Base-by-base conservation (phyloP, 495 filamentous ascomycete species). In the Penicillium crystallinum region DNA sequence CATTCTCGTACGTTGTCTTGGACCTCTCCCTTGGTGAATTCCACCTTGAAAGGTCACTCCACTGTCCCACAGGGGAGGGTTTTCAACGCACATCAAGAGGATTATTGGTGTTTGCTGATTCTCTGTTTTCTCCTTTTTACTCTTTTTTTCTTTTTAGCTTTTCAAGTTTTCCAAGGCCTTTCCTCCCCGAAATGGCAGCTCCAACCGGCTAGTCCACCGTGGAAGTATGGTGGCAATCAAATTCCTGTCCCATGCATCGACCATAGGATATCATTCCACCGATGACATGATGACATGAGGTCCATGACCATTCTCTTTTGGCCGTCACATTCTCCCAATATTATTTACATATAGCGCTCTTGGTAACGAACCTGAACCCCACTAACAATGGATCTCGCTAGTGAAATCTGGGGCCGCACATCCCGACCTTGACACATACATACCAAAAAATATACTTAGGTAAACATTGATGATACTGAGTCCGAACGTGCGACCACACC, bases 331-430 rank as follows among this genome's bases (percentile, higher is more conserved):
- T 31, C 29, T 31, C 29, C 6, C 5, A 7, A 31, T 31, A 31
- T 11, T 4, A n/a, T n/a, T n/a, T n/a, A n/a, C n/a, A 31, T 27
- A 11, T 31, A 31, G 10, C 2, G 29, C 11, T 11, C 2, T 25
- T 6, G 0, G 12, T 15, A 36, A 36, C 50, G 61, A 64, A 64
- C 61, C 46, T 29, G n/a, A 60, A 37, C 62, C 56, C 62, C 62
- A 62, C 59, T 46, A 31, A 17, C 25, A 25, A 64, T 62, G 62
- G 59, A 60, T 57, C 59, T n/a, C n/a, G n/a, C n/a, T 64, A 64
- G 61, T 47, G 35, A 59, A 65, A 65, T 58, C 62, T 65, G 62
- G 62, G 62, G 62, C 62, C 62, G 62, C 59, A 63, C 54, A 53
- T 59, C 58, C 54, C 56, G 54, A 36, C 50, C 47, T 57, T 53